Base-by-base conservation (phyloP, 768 basidiomycete genomes). In the Hypsizygus marmoreus region DNA sequence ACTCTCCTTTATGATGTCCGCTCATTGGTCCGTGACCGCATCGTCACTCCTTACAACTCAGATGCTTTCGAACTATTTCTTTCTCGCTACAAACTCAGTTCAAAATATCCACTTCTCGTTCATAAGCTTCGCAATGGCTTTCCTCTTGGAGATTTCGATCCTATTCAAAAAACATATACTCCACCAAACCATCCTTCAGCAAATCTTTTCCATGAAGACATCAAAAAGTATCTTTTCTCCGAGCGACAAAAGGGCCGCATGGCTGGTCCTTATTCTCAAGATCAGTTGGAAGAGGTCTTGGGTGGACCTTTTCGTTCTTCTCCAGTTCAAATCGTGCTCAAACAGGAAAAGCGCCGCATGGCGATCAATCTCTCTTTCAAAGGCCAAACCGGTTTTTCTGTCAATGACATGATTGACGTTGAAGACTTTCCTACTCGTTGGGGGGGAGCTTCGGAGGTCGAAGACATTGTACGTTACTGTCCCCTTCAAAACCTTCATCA, bases 141-240 rank as follows among this genome's bases (percentile, higher is more conserved):
- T 40, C 66, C 64, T 0, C 43, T 72, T 2, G 67, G 69, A 1
- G 30, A 53, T 2, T 66, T 73, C 54, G 63, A 68, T 31, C 2
- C 14, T 8, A 46, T 60, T n/a, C n/a, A n/a, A n/a, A n/a, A n/a
- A n/a, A n/a, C n/a, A n/a, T n/a, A n/a, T 9, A 48, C 32, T 12
- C 39, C 38, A 10, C 14, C 31, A 14, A 48, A 48, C 26, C 47
- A 48, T 37, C 12, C 34, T 17, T 13, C 35, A 1, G 24, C 25
- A 2, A 2, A 4, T 3, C n/a, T 10, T 6, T 35, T 43, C 25
- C 4, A 8, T 1, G 16, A 12, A 2, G 20, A 31, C 16, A n/a
- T 49, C 1, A 11, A 12, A 1, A 1, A 25, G 1, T 49, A 43
- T 17, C 26, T 23, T 17, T 10, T 34, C 0, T 12, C 23, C 4